These are phyloP conservation scores for Rhodomyrtus tomentosa DNA, from an alignment of 345 rosid genomes.

Conservation along the genomic window DNA sequence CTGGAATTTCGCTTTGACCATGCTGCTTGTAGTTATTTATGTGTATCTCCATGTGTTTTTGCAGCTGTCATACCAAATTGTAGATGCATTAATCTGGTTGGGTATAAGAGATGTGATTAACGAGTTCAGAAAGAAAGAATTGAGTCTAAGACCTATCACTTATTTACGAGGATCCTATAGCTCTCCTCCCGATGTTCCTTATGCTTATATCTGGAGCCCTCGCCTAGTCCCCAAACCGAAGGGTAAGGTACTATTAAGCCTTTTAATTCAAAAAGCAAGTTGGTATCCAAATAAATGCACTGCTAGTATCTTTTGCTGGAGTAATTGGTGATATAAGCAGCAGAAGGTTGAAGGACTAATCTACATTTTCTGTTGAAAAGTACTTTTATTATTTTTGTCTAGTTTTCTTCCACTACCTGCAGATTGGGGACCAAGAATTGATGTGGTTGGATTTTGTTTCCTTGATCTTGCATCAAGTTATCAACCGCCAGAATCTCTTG, in stretches of 20 bases:
- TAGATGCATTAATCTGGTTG: constrained; percentile 38
- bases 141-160: constrained; percentile 35
- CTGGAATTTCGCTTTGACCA: not conserved
- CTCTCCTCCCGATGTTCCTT: constrained; percentile 28
- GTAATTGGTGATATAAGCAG: not conserved
- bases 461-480: constrained; percentile 61
- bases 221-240: constrained; percentile 47
- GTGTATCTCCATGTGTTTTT: not conserved
- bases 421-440: constrained; percentile 65
- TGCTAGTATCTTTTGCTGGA: not conserved
- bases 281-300: not conserved
- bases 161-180: constrained; percentile 32
- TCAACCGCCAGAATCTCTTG: constrained; percentile 43
- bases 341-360: not conserved
- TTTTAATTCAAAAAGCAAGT: not conserved
- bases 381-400: not conserved
- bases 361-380: not conserved
- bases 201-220: constrained; percentile 54
- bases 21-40: not conserved
- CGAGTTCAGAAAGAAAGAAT: constrained; percentile 34
- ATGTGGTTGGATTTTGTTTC: constrained; percentile 62
- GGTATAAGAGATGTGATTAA: constrained; percentile 46
- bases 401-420: constrained; percentile 3
- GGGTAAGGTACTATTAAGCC: constrained; percentile 11
- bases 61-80: constrained; percentile 52